These are phyloP conservation scores for Rhizopus delemar DNA, from an alignment of 371 early-diverging fungal genomes.

Conservation along the genomic window DNA sequence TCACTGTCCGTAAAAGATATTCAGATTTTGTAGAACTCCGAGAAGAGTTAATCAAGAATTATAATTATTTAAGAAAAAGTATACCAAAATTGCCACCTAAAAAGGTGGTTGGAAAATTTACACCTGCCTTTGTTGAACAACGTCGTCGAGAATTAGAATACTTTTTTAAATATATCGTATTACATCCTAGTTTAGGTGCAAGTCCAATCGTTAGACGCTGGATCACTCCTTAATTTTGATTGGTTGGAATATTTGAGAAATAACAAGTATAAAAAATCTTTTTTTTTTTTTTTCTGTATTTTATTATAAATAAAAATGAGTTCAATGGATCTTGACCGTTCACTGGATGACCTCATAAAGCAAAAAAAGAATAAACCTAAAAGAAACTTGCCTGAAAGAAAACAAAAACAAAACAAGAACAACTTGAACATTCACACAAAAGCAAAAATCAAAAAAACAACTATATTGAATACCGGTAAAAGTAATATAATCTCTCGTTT, in stretches of 20 bases:
- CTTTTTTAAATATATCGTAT: conserved; percentile 55
- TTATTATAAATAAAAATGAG: conserved; percentile 12
- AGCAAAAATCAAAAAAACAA: conserved; percentile 21
- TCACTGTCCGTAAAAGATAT: conserved; percentile 54
- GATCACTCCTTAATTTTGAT: conserved; percentile 41
- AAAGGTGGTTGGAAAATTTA: conserved; percentile 55
- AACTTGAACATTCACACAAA: conserved; percentile 12
- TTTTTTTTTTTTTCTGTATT: conserved; percentile 1
- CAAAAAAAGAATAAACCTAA: conserved; percentile 22
- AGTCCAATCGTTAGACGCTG: conserved; percentile 46
- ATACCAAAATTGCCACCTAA: conserved; percentile 61
- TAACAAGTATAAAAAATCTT: background rate
- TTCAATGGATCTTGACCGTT: conserved; percentile 45
- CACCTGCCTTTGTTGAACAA: conserved; percentile 57
- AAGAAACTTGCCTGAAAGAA: conserved; percentile 14
- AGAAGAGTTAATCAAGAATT: conserved; percentile 39
- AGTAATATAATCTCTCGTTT: background rate
- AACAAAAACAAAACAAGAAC: conserved; percentile 13
- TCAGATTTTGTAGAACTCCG: conserved; percentile 59
- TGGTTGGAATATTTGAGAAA: background rate
- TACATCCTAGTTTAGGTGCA: conserved; percentile 56
- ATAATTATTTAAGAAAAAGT: conserved; percentile 44
- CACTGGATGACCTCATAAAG: conserved; percentile 53
- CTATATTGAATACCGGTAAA: background rate
- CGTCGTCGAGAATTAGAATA: conserved; percentile 59